Evolutionary conservation across 2,329 filamentous ascomycete species (phyloP).

Genomic region (Sarocladium kiliense): DNA sequence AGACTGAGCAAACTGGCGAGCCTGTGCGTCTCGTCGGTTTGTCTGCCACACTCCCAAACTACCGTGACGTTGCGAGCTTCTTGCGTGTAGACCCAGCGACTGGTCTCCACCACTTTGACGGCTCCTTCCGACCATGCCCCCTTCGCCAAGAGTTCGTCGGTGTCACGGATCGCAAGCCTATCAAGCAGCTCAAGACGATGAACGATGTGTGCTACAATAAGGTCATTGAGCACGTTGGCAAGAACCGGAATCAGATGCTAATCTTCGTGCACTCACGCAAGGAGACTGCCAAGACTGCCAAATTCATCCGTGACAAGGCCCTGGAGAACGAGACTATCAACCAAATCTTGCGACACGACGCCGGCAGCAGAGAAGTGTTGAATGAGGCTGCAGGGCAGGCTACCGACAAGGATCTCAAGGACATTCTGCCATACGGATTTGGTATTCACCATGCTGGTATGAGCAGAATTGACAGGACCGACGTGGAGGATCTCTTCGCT

Average conservation of each 20-base stretch:
- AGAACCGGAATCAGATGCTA: conserved; percentile 93
- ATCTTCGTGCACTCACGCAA: conserved; percentile 99
- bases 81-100: conserved; percentile 81
- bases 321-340: conserved; percentile 96
- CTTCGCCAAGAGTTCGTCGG: conserved; percentile 96
- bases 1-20: conserved; percentile 89
- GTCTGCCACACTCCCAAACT: conserved; percentile 94
- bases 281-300: conserved; percentile 95
- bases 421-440: conserved; percentile 91
- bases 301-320: conserved; percentile 93
- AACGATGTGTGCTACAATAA: conserved; percentile 99
- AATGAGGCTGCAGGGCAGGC: conserved; percentile 79
- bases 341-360: conserved; percentile 88
- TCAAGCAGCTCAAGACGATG: conserved; percentile 99
- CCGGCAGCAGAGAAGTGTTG: conserved; percentile 82
- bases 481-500: conserved; percentile 91
- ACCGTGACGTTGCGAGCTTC: conserved; percentile 92
- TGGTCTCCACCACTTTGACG: conserved; percentile 94
- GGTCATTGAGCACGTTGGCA: conserved; percentile 91
- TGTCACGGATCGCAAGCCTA: conserved; percentile 95
- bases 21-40: conserved; percentile 87
- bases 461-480: conserved; percentile 88
- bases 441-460: conserved; percentile 98
- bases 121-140: conserved; percentile 87
- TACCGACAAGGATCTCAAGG: conserved; percentile 83